Base-by-base conservation (phyloP, 495 filamentous ascomycete species). In the Oleoguttula mirabilis region DNA sequence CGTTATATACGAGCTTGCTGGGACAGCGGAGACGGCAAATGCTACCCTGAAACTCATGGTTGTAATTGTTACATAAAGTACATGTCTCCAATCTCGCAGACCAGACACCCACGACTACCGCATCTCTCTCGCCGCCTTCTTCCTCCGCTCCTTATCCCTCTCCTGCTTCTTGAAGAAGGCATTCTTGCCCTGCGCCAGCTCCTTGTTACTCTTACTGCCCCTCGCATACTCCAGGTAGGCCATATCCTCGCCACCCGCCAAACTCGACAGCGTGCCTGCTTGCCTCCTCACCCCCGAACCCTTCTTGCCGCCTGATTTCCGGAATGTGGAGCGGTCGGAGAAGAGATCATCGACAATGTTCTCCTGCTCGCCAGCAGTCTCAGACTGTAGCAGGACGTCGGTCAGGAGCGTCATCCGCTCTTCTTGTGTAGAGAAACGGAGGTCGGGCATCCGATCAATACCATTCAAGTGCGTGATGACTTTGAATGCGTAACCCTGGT, bases 401-500 rank as follows among this genome's bases (percentile, higher is more conserved):
- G 87, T 80, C 2, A 99, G 72, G 23, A 95, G 74, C 65, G 94
- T 88, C 35, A 85, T 77, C 17, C 86, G 79, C 57, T 96, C 88
- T 10, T 76, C 67, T 0, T 86, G 69, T 1, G 86, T 84, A 0
- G 74, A 67, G 60, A 87, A 95, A 2, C 82, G 81, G 8, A 96
- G 75, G 4, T 79, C 79, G 5, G 81, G 76, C 23, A 86, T 77
- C 27, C 82, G 70, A 48, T 95, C 86, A 40, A 96, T 86, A 20
- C 88, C 88, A 52, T 86, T 78, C 5, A 99, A 71, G 56, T 94
- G 86, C 1, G 90, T 96, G 60, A 99, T 99, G 44, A 99, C 90
- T 61, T 96, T 96, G 72, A 96, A 96, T 15, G 90, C 90, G 61
- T 99, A 99, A 25, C 90, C 90, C 60, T 99, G 90, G 52, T 99